Evolutionary conservation across 805 yeast species (phyloP).

Genomic region (Wickerhamiella slavikovae): DNA sequence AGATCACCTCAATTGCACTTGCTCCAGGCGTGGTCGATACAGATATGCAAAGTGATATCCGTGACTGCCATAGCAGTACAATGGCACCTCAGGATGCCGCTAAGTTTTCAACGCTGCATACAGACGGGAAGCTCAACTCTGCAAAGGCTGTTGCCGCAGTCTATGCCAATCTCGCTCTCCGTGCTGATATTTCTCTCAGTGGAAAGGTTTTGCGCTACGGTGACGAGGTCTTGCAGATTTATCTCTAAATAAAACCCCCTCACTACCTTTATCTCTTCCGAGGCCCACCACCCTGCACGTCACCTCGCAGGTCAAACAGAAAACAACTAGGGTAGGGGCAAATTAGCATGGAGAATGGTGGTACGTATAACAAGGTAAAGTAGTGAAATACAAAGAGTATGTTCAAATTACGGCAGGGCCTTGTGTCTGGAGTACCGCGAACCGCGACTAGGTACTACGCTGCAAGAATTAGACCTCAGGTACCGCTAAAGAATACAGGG

Average conservation of each 20-base stretch:
- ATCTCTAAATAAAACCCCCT: not conserved
- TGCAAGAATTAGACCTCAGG: not conserved
- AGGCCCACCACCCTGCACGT: too few species aligned
- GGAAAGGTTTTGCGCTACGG: slow-evolving; percentile 48
- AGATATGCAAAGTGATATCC: slow-evolving; percentile 62
- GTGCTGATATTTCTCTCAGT: slow-evolving; percentile 33
- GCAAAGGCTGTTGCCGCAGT: slow-evolving; percentile 57
- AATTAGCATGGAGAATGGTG: too few species aligned
- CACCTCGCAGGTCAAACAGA: too few species aligned
- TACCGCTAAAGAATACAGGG: not conserved
- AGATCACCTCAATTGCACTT: slow-evolving; percentile 40
- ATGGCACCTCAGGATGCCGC: slow-evolving; percentile 44
- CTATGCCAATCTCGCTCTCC: slow-evolving; percentile 46
- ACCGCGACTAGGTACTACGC: not conserved
- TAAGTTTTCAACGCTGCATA: slow-evolving; percentile 44
- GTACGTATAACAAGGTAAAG: too few species aligned
- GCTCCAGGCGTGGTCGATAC: slow-evolving; percentile 96
- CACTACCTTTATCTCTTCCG: not conserved
- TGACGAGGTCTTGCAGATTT: slow-evolving; percentile 7
- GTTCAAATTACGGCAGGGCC: too few species aligned
- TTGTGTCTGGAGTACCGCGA: too few species aligned
- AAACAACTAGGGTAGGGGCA: too few species aligned
- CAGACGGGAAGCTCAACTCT: slow-evolving; percentile 33
- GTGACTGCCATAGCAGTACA: slow-evolving; percentile 33
- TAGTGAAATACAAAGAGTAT: too few species aligned